These are phyloP conservation scores for Mucor circinelloides DNA, from an alignment of 371 early-diverging fungal genomes.

Conservation along the genomic window DNA sequence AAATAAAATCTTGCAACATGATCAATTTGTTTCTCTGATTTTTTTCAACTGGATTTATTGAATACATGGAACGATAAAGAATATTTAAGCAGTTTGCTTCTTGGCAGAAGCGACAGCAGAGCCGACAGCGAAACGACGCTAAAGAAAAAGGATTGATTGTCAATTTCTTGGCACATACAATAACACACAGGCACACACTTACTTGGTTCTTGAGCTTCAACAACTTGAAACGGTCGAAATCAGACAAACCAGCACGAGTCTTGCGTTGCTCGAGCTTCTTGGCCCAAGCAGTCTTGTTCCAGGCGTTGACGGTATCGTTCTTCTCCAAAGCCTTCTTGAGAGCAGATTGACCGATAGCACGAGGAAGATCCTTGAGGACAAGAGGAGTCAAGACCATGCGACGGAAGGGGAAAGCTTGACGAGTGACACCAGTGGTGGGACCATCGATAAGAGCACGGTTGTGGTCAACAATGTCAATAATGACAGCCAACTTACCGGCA, in stretches of 20 bases:
- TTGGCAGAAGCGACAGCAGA: slow-evolving; percentile 44
- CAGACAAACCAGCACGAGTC: slow-evolving; percentile 78
- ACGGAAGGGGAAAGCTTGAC: slow-evolving; percentile 86
- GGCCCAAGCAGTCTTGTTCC: slow-evolving; percentile 91
- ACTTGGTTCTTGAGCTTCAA: slow-evolving; percentile 81
- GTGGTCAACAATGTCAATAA: slow-evolving; percentile 99
- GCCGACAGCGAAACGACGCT: slow-evolving; percentile 46
- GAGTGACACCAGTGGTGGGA: slow-evolving; percentile 93
- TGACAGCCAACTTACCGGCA: slow-evolving; percentile 95
- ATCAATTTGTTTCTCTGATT: neutral
- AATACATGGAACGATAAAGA: slow-evolving; percentile 6
- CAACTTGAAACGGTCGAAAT: slow-evolving; percentile 98
- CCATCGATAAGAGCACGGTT: slow-evolving; percentile 97
- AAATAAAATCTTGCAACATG: neutral
- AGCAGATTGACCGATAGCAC: slow-evolving; percentile 75
- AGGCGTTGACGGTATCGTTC: slow-evolving; percentile 76
- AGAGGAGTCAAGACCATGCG: slow-evolving; percentile 89
- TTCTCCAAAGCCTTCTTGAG: slow-evolving; percentile 85
- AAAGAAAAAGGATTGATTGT: slow-evolving; percentile 1
- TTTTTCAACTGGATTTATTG: slow-evolving; percentile 12
- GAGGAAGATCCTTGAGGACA: slow-evolving; percentile 84
- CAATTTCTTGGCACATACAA: neutral
- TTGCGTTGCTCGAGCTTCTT: slow-evolving; percentile 87
- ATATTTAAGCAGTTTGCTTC: slow-evolving; percentile 51
- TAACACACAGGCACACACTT: slow-evolving; percentile 9